phyloP scores from a whole-genome alignment of 73 alveolate species.

The Paraurostyla sp. region DNA sequence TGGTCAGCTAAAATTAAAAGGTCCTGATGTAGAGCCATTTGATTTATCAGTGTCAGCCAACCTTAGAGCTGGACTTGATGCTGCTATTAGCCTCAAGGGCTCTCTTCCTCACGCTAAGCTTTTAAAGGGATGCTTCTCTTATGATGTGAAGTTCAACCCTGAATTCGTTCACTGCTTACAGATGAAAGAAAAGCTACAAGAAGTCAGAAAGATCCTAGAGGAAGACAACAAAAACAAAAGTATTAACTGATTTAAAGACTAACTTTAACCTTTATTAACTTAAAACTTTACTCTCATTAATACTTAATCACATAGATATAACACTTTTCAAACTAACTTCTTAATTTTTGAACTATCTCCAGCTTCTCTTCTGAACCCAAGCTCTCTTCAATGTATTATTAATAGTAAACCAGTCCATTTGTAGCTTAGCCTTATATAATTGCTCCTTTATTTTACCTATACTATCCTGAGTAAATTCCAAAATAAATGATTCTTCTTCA shows the following conservation, averaged over 20 bases:
- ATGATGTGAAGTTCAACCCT: too few relatives aligned
- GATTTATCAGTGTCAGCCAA: too few relatives aligned
- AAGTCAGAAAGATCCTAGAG: too few relatives aligned
- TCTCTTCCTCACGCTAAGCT: too few relatives aligned
- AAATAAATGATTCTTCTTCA: constrained; percentile 43
- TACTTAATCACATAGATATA: background rate
- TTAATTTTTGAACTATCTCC: constrained; percentile 52
- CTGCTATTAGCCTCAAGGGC: too few relatives aligned
- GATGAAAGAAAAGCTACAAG: too few relatives aligned
- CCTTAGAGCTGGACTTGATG: too few relatives aligned
- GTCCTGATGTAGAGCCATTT: too few relatives aligned
- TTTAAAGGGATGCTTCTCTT: too few relatives aligned
- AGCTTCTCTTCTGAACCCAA: constrained; percentile 55
- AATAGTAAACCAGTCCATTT: constrained; percentile 50
- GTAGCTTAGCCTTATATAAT: background rate
- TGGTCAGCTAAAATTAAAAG: too few relatives aligned
- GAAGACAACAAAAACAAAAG: background rate
- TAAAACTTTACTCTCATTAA: background rate
- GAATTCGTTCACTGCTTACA: too few relatives aligned
- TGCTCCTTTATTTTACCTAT: constrained; percentile 25
- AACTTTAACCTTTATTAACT: background rate
- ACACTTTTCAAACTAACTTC: background rate
- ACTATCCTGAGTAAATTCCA: background rate
- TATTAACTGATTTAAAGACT: background rate
- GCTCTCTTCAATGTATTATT: constrained; percentile 25